These are phyloP conservation scores for Boletus sp. DNA, from an alignment of 768 basidiomycete species.

Conservation along the genomic window DNA sequence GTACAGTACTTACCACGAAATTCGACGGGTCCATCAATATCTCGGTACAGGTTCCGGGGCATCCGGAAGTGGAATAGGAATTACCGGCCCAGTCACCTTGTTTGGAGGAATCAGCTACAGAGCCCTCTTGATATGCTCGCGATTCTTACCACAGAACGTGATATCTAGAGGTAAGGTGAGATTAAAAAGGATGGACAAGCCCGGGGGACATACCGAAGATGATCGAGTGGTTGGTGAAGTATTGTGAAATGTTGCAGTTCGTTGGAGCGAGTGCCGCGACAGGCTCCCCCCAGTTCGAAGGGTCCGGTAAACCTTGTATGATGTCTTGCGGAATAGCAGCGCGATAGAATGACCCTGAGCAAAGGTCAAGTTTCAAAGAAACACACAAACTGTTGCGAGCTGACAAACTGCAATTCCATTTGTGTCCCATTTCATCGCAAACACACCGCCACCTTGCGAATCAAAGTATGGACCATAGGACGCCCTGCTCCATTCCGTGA, in stretches of 20 bases:
- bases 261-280: conserved; percentile 55
- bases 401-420: conserved; percentile 71
- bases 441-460: conserved; percentile 75
- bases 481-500: conserved; percentile 74
- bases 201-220: conserved; percentile 57
- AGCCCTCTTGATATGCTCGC: neutral
- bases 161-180: conserved; percentile 51
- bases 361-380: conserved; percentile 3
- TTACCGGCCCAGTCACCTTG: conserved; percentile 84
- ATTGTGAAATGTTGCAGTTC: conserved; percentile 53
- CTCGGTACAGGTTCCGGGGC: conserved; percentile 69
- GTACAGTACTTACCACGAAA: conserved; percentile 54
- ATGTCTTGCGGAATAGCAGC: conserved; percentile 72
- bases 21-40: conserved; percentile 64
- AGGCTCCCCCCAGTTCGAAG: conserved; percentile 65
- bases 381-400: conserved; percentile 19
- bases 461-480: conserved; percentile 87
- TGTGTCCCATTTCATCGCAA: conserved; percentile 88
- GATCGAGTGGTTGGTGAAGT: conserved; percentile 69
- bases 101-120: conserved; percentile 9
- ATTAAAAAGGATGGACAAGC: neutral
- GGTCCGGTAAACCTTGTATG: conserved; percentile 54
- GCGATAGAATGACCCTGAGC: conserved; percentile 77
- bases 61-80: conserved; percentile 67
- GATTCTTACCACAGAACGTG: conserved; percentile 68